Conservation (phyloP, 768 basidiomycete species). For the Mycena sanguinolenta region DNA sequence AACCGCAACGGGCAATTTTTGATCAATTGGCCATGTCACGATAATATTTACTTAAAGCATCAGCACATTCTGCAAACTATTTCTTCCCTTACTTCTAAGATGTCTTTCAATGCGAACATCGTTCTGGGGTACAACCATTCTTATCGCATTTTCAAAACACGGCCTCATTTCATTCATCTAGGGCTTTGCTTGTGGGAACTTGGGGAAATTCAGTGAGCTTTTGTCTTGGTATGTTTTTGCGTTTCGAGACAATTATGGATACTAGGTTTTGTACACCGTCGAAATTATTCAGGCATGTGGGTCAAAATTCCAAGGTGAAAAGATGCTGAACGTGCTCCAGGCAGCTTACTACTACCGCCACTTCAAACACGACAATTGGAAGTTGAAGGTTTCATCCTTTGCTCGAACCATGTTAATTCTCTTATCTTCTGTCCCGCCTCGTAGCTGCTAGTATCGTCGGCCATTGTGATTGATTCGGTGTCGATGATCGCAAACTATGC, state of each 20-base stretch:
- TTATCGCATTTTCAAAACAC: constrained; percentile 11
- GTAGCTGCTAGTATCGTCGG: constrained; percentile 22
- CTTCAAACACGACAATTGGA: constrained; percentile 15
- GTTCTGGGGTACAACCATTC: constrained; percentile 15
- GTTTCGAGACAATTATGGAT: no score
- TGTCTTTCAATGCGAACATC: constrained; percentile 23
- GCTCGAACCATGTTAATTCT: constrained; percentile 15
- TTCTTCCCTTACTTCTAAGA: constrained; percentile 16
- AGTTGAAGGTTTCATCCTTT: constrained; percentile 14
- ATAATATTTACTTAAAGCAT: constrained; percentile 10
- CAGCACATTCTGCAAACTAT: constrained; percentile 16
- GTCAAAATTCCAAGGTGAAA: no score
- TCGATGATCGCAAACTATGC: constrained; percentile 24
- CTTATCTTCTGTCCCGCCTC: constrained; percentile 13
- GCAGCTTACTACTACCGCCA: no score
- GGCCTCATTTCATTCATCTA: constrained; percentile 21
- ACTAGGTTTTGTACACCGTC: no score
- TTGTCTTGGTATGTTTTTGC: no score
- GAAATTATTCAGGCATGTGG: no score
- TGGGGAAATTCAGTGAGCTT: no score
- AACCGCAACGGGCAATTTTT: background rate
- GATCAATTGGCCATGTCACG: background rate
- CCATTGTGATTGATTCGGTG: constrained; percentile 20
- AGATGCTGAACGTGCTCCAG: no score
- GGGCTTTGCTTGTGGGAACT: no score